Evolutionary conservation across 2,329 filamentous ascomycete genomes (phyloP).

Genomic region (Fusarium dimerum): DNA sequence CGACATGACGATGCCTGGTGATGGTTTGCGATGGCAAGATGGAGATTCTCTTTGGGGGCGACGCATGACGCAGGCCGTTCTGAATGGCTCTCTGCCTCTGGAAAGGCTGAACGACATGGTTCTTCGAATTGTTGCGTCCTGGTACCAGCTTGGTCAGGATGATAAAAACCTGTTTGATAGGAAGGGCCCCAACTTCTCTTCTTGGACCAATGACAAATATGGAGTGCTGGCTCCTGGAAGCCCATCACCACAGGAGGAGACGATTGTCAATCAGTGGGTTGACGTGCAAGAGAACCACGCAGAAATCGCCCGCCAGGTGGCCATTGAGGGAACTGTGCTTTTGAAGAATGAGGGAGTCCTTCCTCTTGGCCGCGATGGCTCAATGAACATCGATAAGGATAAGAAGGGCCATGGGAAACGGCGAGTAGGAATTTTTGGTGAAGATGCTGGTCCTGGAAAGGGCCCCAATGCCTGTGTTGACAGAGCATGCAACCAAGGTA

Average conservation of each 20-base stretch:
- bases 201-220: conserved; percentile 63
- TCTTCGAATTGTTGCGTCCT: conserved; percentile 81
- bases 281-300: conserved; percentile 57
- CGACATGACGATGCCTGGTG: conserved; percentile 72
- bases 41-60: conserved; percentile 78
- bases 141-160: conserved; percentile 85
- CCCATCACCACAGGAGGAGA: conserved; percentile 35
- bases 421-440: conserved; percentile 53
- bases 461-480: conserved; percentile 69
- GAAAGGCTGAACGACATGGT: conserved; percentile 86
- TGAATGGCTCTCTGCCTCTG: conserved; percentile 81
- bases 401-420: conserved; percentile 39
- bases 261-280: conserved; percentile 68
- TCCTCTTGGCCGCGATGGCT: conserved; percentile 42
- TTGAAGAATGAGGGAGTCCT: conserved; percentile 63
- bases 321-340: conserved; percentile 58
- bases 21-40: conserved; percentile 64
- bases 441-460: conserved; percentile 49
- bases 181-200: conserved; percentile 76
- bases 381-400: conserved; percentile 15
- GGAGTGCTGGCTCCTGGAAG: conserved; percentile 58
- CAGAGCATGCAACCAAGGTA: conserved; percentile 68
- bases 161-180: conserved; percentile 55
- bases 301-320: conserved; percentile 52
- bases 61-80: conserved; percentile 74